Percentiles rank a stretch among this genome's conserved stretches.
These are phyloP conservation scores for Lomentospora prolificans DNA, from an alignment of 2,329 filamentous ascomycete genomes.

Conservation along the genomic window DNA sequence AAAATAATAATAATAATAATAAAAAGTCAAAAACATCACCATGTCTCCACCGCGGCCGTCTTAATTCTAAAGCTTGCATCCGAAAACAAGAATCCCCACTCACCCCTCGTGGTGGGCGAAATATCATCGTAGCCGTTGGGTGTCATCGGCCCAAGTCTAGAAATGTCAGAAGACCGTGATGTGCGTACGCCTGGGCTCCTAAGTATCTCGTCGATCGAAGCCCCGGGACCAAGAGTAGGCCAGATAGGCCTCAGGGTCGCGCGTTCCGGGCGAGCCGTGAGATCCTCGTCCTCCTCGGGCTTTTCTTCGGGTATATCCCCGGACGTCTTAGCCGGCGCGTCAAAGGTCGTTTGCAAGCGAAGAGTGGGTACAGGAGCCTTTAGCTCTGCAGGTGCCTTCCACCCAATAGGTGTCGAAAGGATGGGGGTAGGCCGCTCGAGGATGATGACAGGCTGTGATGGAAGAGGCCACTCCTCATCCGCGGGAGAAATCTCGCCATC, in stretches of 20 bases:
- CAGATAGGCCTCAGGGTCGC: slow-evolving; percentile 20
- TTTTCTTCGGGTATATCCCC: slow-evolving; percentile 10
- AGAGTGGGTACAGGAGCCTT: slow-evolving; percentile 21
- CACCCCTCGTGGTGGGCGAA: slow-evolving; percentile 50
- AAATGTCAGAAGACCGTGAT: neutral
- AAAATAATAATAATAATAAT: slow-evolving; percentile 5
- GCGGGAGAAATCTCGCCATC: slow-evolving; percentile 13
- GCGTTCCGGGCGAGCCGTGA: slow-evolving; percentile 26
- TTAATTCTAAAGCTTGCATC: slow-evolving; percentile 33
- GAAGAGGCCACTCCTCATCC: neutral
- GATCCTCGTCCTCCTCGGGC: slow-evolving; percentile 24
- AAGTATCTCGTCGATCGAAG: slow-evolving; percentile 36
- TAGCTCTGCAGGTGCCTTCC: slow-evolving; percentile 16
- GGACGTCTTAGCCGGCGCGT: slow-evolving; percentile 11
- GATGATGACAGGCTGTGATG: neutral
- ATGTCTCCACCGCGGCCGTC: slow-evolving; percentile 43
- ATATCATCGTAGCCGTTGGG: slow-evolving; percentile 53
- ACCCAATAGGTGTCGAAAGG: slow-evolving; percentile 10
- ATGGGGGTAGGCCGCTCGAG: slow-evolving; percentile 11
- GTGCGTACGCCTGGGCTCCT: slow-evolving; percentile 10
- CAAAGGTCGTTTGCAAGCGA: slow-evolving; percentile 35
- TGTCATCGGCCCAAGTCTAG: slow-evolving; percentile 37
- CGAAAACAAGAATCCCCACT: slow-evolving; percentile 53
- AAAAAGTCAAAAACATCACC: slow-evolving; percentile 13
- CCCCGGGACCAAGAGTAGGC: slow-evolving; percentile 11